Evolutionary conservation across 768 basidiomycete species (phyloP).

Genomic region (Paxillus involutus): DNA sequence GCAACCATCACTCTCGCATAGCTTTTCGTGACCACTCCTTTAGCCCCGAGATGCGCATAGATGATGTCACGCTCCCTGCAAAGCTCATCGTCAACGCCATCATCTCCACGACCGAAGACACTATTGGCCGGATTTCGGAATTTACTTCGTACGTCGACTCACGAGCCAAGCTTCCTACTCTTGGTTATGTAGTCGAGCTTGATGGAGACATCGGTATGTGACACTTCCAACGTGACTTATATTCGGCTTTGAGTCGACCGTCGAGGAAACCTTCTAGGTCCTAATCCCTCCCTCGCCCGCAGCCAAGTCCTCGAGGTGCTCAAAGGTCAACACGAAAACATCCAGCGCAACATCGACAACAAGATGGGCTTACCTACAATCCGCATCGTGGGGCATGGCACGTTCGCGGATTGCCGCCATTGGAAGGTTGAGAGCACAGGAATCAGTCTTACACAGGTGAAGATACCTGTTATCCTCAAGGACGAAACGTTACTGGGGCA

Average conservation of each 20-base stretch:
- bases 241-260: neutral
- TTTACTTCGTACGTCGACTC: neutral
- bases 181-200: neutral
- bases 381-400: neutral
- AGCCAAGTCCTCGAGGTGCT: neutral
- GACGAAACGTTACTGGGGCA: neutral
- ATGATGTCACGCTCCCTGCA: neutral
- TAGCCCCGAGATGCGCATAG: neutral
- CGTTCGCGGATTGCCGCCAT: neutral
- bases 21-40: neutral
- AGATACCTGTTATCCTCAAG: neutral
- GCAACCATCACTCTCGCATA: neutral
- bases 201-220: neutral
- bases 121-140: neutral
- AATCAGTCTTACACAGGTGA: neutral
- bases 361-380: neutral
- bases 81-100: neutral
- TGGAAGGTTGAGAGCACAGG: neutral
- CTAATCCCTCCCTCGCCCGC: neutral
- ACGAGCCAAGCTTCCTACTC: neutral
- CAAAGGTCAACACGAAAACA: neutral
- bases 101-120: neutral
- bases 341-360: neutral
- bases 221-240: neutral
- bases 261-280: neutral